Conservation (phyloP, 2,329 filamentous ascomycete genomes). For the Monosporascus sp. region DNA sequence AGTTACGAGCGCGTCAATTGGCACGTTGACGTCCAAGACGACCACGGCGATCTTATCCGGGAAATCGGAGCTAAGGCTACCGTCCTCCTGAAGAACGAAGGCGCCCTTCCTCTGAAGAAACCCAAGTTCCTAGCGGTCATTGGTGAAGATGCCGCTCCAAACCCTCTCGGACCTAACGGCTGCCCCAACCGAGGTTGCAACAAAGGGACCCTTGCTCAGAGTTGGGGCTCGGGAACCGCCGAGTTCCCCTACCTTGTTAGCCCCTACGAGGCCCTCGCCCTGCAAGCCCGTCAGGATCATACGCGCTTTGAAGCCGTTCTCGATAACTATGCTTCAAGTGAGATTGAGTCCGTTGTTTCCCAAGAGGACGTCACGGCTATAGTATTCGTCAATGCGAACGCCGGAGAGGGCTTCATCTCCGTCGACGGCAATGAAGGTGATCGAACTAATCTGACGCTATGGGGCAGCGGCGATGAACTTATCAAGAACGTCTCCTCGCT, state of each 20-base stretch:
- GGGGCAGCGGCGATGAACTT: constrained; percentile 74
- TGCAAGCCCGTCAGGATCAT: constrained; percentile 55
- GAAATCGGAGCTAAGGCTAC: constrained; percentile 74
- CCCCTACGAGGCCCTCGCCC: constrained; percentile 64
- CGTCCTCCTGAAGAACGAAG: constrained; percentile 83
- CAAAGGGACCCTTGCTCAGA: constrained; percentile 63
- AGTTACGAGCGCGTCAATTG: constrained; percentile 67
- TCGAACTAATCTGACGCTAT: constrained; percentile 86
- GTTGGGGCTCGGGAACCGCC: constrained; percentile 72
- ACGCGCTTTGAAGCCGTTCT: constrained; percentile 61
- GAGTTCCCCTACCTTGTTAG: constrained; percentile 73
- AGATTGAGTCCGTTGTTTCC: constrained; percentile 55
- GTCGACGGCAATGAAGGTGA: constrained; percentile 83
- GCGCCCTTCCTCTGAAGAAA: constrained; percentile 69
- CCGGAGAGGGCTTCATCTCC: constrained; percentile 80
- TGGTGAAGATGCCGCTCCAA: constrained; percentile 77
- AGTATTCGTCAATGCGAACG: constrained; percentile 84
- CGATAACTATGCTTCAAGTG: constrained; percentile 56
- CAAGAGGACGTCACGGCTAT: constrained; percentile 66
- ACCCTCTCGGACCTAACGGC: constrained; percentile 70
- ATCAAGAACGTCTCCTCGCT: constrained; percentile 73
- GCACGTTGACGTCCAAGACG: constrained; percentile 75
- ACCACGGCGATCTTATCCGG: constrained; percentile 70
- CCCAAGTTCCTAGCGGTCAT: constrained; percentile 73
- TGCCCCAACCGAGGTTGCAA: constrained; percentile 64